Evolutionary conservation across 192 early-diverging fungal genomes (phyloP).

Genomic region (Piromyces sp.): DNA sequence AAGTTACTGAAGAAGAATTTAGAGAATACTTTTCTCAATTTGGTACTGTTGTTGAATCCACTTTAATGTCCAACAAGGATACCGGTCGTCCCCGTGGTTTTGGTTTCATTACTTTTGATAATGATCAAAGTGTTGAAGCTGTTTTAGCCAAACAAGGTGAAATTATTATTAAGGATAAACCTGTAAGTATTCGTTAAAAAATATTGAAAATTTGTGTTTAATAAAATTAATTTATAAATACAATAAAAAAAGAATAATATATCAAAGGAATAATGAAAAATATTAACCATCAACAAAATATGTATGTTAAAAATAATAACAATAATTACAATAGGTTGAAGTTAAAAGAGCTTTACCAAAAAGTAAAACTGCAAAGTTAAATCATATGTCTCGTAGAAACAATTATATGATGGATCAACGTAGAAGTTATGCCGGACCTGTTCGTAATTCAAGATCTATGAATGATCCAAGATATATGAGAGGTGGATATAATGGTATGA

Average conservation of each 20-base stretch:
- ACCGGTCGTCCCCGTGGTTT: slow-evolving; percentile 82
- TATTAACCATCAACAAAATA: too few relatives aligned
- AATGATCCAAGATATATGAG: slow-evolving; percentile 6
- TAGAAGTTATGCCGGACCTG: not conserved
- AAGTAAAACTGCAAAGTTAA: slow-evolving; percentile 10
- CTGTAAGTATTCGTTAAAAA: slow-evolving; percentile 15
- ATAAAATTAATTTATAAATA: too few relatives aligned
- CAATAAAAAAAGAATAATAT: too few relatives aligned
- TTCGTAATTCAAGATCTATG: slow-evolving; percentile 1
- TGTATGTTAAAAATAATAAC: too few relatives aligned
- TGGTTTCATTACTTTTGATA: slow-evolving; percentile 85
- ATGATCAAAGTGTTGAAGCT: slow-evolving; percentile 52
- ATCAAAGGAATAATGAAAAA: too few relatives aligned
- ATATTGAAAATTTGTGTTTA: not conserved
- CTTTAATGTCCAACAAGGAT: slow-evolving; percentile 67
- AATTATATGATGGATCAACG: slow-evolving; percentile 9
- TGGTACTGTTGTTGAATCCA: slow-evolving; percentile 66
- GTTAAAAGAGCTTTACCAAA: slow-evolving; percentile 57
- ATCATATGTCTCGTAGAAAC: slow-evolving; percentile 12
- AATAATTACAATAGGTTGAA: slow-evolving; percentile 26
- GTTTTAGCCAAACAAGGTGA: slow-evolving; percentile 46
- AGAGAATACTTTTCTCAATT: slow-evolving; percentile 70
- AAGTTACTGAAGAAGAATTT: slow-evolving; percentile 74
- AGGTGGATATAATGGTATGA: slow-evolving; percentile 8
- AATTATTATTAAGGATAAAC: slow-evolving; percentile 51